These are phyloP conservation scores for Gilbertella persicaria DNA, from an alignment of 371 early-diverging fungal species.

Conservation along the genomic window DNA sequence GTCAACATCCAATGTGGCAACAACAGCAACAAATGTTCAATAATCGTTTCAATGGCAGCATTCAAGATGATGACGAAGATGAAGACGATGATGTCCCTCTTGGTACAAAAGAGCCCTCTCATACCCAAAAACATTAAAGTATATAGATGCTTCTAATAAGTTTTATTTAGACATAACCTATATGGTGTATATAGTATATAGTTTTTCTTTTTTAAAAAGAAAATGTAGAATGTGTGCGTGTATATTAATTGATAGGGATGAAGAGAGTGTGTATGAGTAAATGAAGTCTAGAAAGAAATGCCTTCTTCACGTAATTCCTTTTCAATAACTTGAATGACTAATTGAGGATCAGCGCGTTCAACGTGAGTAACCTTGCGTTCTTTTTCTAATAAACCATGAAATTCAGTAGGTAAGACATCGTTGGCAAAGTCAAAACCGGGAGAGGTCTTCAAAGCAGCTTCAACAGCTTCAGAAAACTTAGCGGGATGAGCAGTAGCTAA, in stretches of 20 bases:
- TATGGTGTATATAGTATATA: too few relatives aligned
- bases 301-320: constrained; percentile 54
- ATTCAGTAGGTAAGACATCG: constrained; percentile 69
- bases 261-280: too few relatives aligned
- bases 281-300: constrained; percentile 41
- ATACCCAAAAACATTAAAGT: constrained; percentile 21
- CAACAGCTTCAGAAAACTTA: constrained; percentile 93
- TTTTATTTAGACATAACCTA: too few relatives aligned
- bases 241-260: background rate
- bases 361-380: constrained; percentile 64
- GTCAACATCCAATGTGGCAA: constrained; percentile 26
- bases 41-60: constrained; percentile 10
- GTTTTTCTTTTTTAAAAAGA: too few relatives aligned
- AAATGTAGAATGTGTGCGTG: too few relatives aligned
- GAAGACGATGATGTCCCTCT: constrained; percentile 42
- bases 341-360: constrained; percentile 57
- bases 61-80: constrained; percentile 34
- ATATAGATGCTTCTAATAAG: too few relatives aligned
- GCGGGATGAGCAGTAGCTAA: constrained; percentile 96
- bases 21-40: constrained; percentile 24
- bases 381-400: constrained; percentile 70
- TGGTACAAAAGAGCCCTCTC: constrained; percentile 21
- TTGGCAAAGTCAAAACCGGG: constrained; percentile 61
- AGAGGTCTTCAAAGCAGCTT: constrained; percentile 67
- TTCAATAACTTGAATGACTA: constrained; percentile 64